Conservation (phyloP, 1,284 basidiomycete species). For the Pascua sp. region DNA sequence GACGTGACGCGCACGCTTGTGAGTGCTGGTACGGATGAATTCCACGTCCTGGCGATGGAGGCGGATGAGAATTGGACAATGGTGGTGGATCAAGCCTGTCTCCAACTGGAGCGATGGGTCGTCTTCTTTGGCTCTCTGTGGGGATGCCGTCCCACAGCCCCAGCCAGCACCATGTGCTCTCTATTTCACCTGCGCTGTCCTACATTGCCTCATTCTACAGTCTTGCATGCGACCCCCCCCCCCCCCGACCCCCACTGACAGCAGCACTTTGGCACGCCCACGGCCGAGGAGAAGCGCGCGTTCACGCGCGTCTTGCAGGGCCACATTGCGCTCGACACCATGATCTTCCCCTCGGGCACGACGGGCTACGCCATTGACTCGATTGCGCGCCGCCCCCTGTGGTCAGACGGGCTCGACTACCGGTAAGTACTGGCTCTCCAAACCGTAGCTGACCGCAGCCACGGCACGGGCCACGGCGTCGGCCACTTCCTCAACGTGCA, state of each 20-base stretch:
- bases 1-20: constrained; percentile 89
- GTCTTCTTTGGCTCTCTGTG: no score
- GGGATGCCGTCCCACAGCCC: no score
- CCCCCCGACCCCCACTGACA: constrained; percentile 37
- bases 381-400: constrained; percentile 76
- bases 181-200: no score
- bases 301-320: constrained; percentile 71
- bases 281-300: constrained; percentile 74
- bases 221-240: no score
- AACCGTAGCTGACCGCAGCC: constrained; percentile 56
- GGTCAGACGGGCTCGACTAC: constrained; percentile 80
- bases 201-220: no score
- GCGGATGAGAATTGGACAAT: no score
- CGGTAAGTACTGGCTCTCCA: constrained; percentile 39
- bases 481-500: constrained; percentile 91
- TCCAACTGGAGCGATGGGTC: no score
- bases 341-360: constrained; percentile 81
- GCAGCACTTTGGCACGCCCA: constrained; percentile 81
- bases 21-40: constrained; percentile 20
- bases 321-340: constrained; percentile 58
- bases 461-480: constrained; percentile 91
- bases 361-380: constrained; percentile 63
- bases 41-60: no score
- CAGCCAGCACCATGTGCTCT: no score
- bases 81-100: no score